A percentile compares a stretch with the other conserved stretches of the same genome.
phyloP scores from a whole-genome alignment of 2,329 filamentous ascomycete species.

The Ramularia collo-cygni region DNA sequence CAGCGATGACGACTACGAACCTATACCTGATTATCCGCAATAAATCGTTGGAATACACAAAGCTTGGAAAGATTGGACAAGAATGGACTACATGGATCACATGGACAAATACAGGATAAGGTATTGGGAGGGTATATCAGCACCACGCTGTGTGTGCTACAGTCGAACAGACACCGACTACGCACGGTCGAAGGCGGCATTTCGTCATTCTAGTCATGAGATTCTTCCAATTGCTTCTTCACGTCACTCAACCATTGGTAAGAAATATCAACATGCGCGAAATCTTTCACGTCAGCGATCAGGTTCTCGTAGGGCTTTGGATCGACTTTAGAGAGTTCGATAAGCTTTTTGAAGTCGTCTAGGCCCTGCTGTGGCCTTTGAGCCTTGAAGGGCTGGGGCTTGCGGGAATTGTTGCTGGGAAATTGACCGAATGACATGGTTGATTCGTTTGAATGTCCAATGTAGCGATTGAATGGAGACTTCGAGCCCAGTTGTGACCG shows the following conservation, averaged over 20 bases:
- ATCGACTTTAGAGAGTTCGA: conserved; percentile 42
- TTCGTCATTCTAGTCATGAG: conserved; percentile 42
- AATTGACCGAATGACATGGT: conserved; percentile 24
- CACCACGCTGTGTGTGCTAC: no score
- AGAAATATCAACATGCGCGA: conserved; percentile 36
- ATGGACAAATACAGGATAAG: no score
- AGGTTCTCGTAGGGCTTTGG: conserved; percentile 45
- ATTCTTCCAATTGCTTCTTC: conserved; percentile 36
- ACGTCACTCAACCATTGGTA: conserved; percentile 40
- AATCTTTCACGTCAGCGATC: conserved; percentile 31
- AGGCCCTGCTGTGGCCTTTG: conserved; percentile 38
- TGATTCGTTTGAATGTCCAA: neutral
- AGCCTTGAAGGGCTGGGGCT: conserved; percentile 36
- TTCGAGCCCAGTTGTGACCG: no score
- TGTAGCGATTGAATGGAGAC: neutral
- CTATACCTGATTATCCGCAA: conserved; percentile 41
- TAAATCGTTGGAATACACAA: neutral
- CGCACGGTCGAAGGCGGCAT: no score
- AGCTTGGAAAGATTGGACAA: no score
- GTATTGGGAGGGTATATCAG: no score
- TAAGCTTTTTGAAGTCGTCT: conserved; percentile 38
- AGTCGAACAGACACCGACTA: no score
- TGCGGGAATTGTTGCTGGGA: conserved; percentile 31
- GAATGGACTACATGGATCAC: no score
- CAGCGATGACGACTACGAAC: conserved; percentile 79